A percentile compares a stretch with the other conserved stretches of the same genome.
These are phyloP conservation scores for Athelia psychrophila DNA, from an alignment of 1,284 basidiomycete species.

Conservation along the genomic window DNA sequence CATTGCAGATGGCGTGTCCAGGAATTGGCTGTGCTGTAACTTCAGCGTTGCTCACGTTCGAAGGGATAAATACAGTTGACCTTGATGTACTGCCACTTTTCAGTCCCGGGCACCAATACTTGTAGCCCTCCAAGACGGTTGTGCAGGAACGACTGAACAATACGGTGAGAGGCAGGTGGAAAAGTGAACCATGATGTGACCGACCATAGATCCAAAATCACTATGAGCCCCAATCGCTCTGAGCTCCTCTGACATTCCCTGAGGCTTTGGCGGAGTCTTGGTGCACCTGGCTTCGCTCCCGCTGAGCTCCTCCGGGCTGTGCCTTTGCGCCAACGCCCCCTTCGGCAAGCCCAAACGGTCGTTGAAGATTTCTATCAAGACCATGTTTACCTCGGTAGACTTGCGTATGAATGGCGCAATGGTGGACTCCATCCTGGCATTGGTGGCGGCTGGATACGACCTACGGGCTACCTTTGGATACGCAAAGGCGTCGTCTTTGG, in stretches of 20 bases:
- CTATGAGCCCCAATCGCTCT: constrained; percentile 51
- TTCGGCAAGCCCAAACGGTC: constrained; percentile 50
- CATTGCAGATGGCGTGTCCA: constrained; percentile 57
- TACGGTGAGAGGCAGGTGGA: too few relatives aligned
- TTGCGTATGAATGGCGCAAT: constrained; percentile 56
- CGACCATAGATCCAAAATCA: constrained; percentile 48
- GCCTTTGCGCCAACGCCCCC: constrained; percentile 44
- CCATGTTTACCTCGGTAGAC: constrained; percentile 53
- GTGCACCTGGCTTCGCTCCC: constrained; percentile 62
- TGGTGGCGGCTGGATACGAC: constrained; percentile 52
- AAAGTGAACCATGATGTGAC: too few relatives aligned
- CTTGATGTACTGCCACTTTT: constrained; percentile 69
- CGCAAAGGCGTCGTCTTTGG: constrained; percentile 63
- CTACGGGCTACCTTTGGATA: constrained; percentile 51
- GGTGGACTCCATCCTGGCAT: constrained; percentile 44
- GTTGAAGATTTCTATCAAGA: constrained; percentile 55
- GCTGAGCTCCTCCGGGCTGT: constrained; percentile 44
- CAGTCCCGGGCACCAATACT: constrained; percentile 58
- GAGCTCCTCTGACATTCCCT: constrained; percentile 16
- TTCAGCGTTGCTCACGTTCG: too few relatives aligned
- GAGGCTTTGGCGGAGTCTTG: constrained; percentile 39
- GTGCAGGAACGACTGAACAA: constrained; percentile 49
- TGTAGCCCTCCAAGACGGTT: constrained; percentile 73
- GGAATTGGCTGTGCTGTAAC: constrained; percentile 45
- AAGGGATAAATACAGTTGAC: constrained; percentile 22